phyloP scores from a whole-genome alignment of 352 stramenopile genomes.

The Thraustochytrium sp. region DNA sequence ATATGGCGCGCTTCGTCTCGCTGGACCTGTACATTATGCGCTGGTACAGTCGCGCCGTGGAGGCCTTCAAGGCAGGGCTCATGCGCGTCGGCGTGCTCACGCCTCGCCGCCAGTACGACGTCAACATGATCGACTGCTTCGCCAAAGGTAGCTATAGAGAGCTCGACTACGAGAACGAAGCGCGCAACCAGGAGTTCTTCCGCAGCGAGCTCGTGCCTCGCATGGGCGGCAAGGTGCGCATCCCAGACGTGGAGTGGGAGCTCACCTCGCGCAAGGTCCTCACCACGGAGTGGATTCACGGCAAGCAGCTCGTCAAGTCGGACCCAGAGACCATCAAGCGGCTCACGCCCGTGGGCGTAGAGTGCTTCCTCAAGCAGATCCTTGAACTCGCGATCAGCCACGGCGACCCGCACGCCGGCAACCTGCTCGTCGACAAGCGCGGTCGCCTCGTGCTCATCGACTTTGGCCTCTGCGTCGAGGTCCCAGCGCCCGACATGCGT shows the following conservation, averaged over 20 bases:
- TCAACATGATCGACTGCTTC: slow-evolving; percentile 72
- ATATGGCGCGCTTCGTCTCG: slow-evolving; percentile 67
- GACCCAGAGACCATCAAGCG: slow-evolving; percentile 65
- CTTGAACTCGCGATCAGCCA: slow-evolving; percentile 67
- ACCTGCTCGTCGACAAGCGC: slow-evolving; percentile 67
- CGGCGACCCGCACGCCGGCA: slow-evolving; percentile 63
- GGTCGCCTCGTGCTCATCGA: slow-evolving; percentile 72
- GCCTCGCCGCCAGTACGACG: slow-evolving; percentile 53
- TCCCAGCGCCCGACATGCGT: slow-evolving; percentile 72
- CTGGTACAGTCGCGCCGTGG: slow-evolving; percentile 56
- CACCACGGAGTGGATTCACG: slow-evolving; percentile 57
- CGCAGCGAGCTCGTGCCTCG: slow-evolving; percentile 62
- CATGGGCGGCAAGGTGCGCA: slow-evolving; percentile 61
- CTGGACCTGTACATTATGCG: slow-evolving; percentile 74
- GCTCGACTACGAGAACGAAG: slow-evolving; percentile 75
- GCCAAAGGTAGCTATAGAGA: slow-evolving; percentile 71
- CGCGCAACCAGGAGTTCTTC: slow-evolving; percentile 64
- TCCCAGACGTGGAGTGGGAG: slow-evolving; percentile 67
- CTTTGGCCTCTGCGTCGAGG: slow-evolving; percentile 76
- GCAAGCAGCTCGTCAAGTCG: slow-evolving; percentile 67
- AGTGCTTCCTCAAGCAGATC: slow-evolving; percentile 70
- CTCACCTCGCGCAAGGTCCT: slow-evolving; percentile 69
- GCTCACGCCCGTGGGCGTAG: slow-evolving; percentile 67
- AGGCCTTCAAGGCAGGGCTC: slow-evolving; percentile 57
- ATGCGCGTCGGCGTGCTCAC: slow-evolving; percentile 55